Conservation (phyloP, 2,329 filamentous ascomycete genomes). For the Paecilomyces variotii region DNA sequence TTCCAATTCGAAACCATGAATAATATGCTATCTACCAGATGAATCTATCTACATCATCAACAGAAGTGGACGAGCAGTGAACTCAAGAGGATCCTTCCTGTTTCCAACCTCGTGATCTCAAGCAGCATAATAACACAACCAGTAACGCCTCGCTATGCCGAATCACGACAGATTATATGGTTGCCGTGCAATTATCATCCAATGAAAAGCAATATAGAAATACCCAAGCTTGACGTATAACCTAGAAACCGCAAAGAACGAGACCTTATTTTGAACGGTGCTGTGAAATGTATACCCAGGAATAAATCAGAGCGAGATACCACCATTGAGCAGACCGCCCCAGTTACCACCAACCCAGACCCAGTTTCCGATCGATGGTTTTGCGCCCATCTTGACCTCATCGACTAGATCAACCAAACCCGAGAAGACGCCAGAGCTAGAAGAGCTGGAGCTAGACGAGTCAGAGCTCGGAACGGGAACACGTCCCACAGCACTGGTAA, state of each 20-base stretch:
- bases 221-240: background rate
- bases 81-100: background rate
- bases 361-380: constrained; percentile 34
- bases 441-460: constrained; percentile 16
- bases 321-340: constrained; percentile 32
- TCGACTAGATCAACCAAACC: constrained; percentile 30
- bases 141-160: constrained; percentile 2
- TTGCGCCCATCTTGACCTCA: constrained; percentile 28
- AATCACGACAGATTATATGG: background rate
- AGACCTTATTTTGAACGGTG: background rate
- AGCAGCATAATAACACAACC: background rate
- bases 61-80: background rate
- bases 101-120: background rate
- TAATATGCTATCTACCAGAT: background rate
- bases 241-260: background rate
- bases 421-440: constrained; percentile 28
- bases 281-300: background rate
- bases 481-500: constrained; percentile 40
- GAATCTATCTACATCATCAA: background rate
- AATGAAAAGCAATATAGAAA: background rate
- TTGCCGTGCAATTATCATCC: background rate
- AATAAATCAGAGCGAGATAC: constrained; percentile 23
- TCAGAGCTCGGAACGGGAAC: constrained; percentile 21
- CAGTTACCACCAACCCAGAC: constrained; percentile 38
- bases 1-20: background rate